Conservation (phyloP, 805 yeast genomes). For the Kluyveromyces wickerhamii region DNA sequence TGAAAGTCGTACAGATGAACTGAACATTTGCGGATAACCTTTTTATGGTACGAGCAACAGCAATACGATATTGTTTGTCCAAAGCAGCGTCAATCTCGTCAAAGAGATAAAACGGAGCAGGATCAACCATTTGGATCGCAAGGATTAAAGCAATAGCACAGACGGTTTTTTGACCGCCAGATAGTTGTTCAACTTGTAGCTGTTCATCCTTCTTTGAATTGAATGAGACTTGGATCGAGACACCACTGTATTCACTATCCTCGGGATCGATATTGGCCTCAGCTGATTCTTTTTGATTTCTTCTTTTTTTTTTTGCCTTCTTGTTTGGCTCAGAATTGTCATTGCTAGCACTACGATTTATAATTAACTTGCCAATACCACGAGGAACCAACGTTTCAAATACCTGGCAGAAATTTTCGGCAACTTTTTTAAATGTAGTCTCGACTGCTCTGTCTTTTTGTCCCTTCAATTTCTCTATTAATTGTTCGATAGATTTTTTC, state of each 20-base stretch:
- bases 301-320: constrained; percentile 15
- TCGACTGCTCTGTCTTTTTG: constrained; percentile 80
- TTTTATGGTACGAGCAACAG: constrained; percentile 73
- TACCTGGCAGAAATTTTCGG: constrained; percentile 61
- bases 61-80: constrained; percentile 82
- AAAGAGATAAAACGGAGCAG: constrained; percentile 93
- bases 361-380: constrained; percentile 68
- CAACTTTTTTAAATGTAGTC: constrained; percentile 68
- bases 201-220: constrained; percentile 82
- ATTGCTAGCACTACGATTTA: constrained; percentile 36
- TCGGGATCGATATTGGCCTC: constrained; percentile 5
- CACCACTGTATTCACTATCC: constrained; percentile 55
- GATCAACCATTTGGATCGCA: constrained; percentile 92
- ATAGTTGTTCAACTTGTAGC: constrained; percentile 78
- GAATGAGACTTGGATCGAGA: constrained; percentile 81
- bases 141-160: constrained; percentile 91
- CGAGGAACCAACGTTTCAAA: constrained; percentile 78
- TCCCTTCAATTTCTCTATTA: constrained; percentile 60
- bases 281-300: constrained; percentile 8
- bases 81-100: constrained; percentile 96
- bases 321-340: constrained; percentile 13
- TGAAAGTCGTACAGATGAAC: constrained; percentile 91
- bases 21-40: constrained; percentile 66
- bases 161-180: constrained; percentile 96
- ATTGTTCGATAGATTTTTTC: constrained; percentile 59